Base-by-base conservation (phyloP, 2,329 filamentous ascomycete genomes). In the Alternaria consortialis region DNA sequence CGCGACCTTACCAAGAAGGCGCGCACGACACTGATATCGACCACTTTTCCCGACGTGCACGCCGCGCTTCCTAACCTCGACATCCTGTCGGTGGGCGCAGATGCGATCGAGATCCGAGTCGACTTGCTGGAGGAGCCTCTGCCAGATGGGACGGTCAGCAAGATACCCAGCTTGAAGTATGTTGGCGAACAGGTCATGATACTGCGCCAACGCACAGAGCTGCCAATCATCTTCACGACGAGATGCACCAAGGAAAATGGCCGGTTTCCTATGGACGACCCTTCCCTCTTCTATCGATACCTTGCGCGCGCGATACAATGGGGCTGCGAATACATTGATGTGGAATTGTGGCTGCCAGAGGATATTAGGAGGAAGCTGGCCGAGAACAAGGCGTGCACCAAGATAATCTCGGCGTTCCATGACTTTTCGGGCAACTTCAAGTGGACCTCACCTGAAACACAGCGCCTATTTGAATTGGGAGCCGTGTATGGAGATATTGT, bases 401-500 rank as follows among this genome's bases (percentile, higher is more conserved):
- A 90, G 66, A 93, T 97, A 78, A 93, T 96, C 82, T 94, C 92
- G n/a, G 92, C 93, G 12, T 95, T 94, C 72, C 93, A 96, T 76
- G 92, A 95, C 80, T 94, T 94, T 73, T 93, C 91, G 0, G 91
- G 92, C 2, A 89, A 84, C 1, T 94, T 94, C 84, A 91, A 90
- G 71, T 96, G 92, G 92, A 90, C 90, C 1, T 92, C 91, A 0
- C 80, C 86, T 7, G 86, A 91, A 67, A 92, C 92, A 1, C 87
- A 91, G 71, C 82, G 86, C 11, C 85, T 94, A 4, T 96, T 94
- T 69, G 82, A 87, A 60, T 86, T 89, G 67, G 92, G 90, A 8
- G 86, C 87, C 47, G 87, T 87, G 60, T 93, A 93, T 68, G 90
- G 91, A 47, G 92, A 96, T 76, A 92, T 96, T 58, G 89, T 96